phyloP scores from a whole-genome alignment of 306 rosid species.

The Ormosia semicastrata region DNA sequence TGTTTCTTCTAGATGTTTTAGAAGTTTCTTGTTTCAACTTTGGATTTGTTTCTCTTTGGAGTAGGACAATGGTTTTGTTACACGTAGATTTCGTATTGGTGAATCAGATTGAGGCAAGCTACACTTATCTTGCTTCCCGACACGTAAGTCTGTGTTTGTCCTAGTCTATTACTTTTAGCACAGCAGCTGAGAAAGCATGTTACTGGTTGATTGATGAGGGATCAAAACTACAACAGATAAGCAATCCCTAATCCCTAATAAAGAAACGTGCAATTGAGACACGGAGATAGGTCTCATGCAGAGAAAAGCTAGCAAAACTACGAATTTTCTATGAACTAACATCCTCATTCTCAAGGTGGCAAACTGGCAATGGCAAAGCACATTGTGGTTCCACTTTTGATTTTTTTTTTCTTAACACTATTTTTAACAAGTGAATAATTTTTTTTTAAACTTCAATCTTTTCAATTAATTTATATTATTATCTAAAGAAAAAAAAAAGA shows the following conservation, averaged over 20 bases:
- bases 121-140: constrained; percentile 15
- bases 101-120: constrained; percentile 29
- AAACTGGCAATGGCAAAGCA: too few species aligned
- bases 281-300: background rate
- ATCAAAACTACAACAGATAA: constrained; percentile 7
- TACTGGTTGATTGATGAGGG: background rate
- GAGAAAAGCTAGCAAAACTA: background rate
- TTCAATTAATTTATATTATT: too few species aligned
- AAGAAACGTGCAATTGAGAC: background rate
- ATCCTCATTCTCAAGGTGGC: background rate
- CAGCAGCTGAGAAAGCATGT: background rate
- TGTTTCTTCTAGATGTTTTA: background rate
- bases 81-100: constrained; percentile 32
- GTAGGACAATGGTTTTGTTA: background rate
- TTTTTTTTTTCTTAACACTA: too few species aligned
- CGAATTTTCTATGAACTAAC: background rate
- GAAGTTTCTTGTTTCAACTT: constrained; percentile 9
- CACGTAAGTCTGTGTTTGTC: constrained; percentile 32
- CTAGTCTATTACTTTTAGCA: background rate
- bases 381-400: too few species aligned
- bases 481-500: too few species aligned
- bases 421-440: too few species aligned
- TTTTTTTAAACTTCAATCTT: too few species aligned
- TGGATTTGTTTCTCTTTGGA: constrained; percentile 2
- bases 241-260: background rate